Evolutionary conservation across 2,329 filamentous ascomycete genomes (phyloP), one percentile per base, ranked within the genome.

Genomic region (Phaeophleospora eucalypticola): DNA sequence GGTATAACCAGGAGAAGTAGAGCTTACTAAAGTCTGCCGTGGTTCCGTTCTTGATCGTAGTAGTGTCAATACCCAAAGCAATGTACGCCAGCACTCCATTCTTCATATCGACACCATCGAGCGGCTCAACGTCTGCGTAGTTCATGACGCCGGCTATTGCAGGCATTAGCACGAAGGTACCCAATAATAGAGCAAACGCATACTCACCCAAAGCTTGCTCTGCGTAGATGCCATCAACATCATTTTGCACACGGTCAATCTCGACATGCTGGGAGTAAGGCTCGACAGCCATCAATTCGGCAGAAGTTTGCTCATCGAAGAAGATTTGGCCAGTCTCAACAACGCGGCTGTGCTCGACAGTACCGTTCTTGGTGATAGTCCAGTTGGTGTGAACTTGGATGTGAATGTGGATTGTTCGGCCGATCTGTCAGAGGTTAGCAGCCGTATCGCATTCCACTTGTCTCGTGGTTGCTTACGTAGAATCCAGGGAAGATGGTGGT

Each of bases 71-170:
- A 12, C 38, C 35, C 36, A 43, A 24, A 29, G 45, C 39, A 37
- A 48, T 38, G n/a, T 48, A 48, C 16, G 27, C 45, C 17, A 48
- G 29, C 6, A 48, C 45, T 35, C 40, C 45, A 48, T 48, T 48
- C 16, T 29, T 33, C 17, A 29, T 35, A 32, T 43, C 37, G 17
- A 21, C 19, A 16, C 39, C 45, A 43, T 43, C 45, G 9, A 48
- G n/a, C 14, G 45, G 45, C 39, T 46, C 44, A 41, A 36, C 20
- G n/a, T 46, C 45, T 15, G 36, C 17, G n/a, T 15, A 17, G 7
- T 17, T 17, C 45, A 43, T 42, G 1, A 40, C 45, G 3, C 24
- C 40, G 38, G 39, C 41, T 44, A 39, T n/a, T n/a, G n/a, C n/a
- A n/a, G n/a, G n/a, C n/a, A n/a, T n/a, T n/a, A n/a, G 16, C 21